Conservation (phyloP, 306 rosid species). For the cucumber (Cucumis sativus) region DNA sequence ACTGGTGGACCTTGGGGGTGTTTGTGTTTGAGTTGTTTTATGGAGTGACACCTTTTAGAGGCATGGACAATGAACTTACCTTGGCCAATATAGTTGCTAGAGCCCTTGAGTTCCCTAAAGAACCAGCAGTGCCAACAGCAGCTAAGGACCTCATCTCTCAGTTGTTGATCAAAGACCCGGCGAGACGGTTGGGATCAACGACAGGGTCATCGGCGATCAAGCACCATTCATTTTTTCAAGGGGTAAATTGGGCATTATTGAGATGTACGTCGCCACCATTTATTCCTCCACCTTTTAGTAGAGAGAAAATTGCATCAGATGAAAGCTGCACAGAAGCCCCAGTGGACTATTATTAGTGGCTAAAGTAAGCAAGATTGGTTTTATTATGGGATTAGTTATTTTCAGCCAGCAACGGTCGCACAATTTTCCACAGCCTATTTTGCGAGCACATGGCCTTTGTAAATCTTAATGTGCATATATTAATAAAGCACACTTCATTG, state of each 20-base stretch:
- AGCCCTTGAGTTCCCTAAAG: slow-evolving; percentile 62
- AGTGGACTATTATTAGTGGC: slow-evolving; percentile 44
- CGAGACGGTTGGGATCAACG: slow-evolving; percentile 47
- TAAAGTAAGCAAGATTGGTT: background rate
- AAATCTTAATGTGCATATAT: slow-evolving; percentile 9
- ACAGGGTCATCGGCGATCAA: slow-evolving; percentile 49
- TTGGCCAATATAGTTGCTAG: slow-evolving; percentile 64
- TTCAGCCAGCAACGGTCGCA: background rate
- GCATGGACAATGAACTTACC: slow-evolving; percentile 54
- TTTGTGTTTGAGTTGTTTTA: slow-evolving; percentile 49
- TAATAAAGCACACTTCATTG: background rate
- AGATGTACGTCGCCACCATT: slow-evolving; percentile 58
- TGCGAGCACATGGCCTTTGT: slow-evolving; percentile 10
- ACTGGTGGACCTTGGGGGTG: slow-evolving; percentile 71
- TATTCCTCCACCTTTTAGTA: slow-evolving; percentile 43
- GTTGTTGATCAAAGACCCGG: slow-evolving; percentile 52
- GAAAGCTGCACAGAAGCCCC: slow-evolving; percentile 47
- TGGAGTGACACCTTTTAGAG: slow-evolving; percentile 65
- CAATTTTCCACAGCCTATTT: background rate
- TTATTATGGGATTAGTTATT: background rate
- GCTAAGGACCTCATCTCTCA: slow-evolving; percentile 53
- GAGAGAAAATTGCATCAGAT: slow-evolving; percentile 26
- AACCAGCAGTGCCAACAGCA: slow-evolving; percentile 28
- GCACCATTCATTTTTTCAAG: slow-evolving; percentile 51
- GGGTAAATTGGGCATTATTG: slow-evolving; percentile 63